Evolutionary conservation across 2,329 filamentous ascomycete genomes (phyloP), one percentile per base, ranked within the genome.

Genomic region (Sporothrix schenckii): DNA sequence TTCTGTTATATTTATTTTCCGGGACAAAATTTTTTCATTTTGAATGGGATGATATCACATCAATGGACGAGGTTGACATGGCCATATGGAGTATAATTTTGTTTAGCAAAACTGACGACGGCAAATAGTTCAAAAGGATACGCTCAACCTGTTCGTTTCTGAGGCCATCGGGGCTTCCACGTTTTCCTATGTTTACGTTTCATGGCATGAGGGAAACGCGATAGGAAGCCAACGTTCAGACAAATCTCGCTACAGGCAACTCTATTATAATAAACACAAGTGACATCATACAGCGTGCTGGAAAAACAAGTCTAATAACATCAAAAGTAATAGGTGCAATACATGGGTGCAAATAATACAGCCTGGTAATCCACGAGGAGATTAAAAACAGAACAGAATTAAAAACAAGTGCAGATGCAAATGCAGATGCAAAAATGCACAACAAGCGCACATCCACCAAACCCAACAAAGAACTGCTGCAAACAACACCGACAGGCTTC

Each of bases 221-320:
- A 50, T 50, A 21, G 49, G 49, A 50, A 50, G 19, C 49, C 3
- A n/a, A n/a, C 5, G 49, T 50, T 21, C 19, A 50, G 2, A n/a
- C 49, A n/a, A 19, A 50, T 10, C 19, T 50, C 19, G 19, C 19
- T 9, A 50, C 49, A 2, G n/a, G 3, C 49, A 19, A 50, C 16
- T 50, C 4, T 49, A 49, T 49, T 3, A n/a, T 9, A 7, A 50
- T 21, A 21, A 50, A 50, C 4, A n/a, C 16, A 50, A n/a, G 21
- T 50, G 49, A 10, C 49, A 50, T 49, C 44, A 49, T 49, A 16
- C 44, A 5, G 27, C 27, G 27, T 30, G 27, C 4, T 30, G 27
- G 3, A 30, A 44, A 44, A 44, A 44, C 60, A 34, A 50, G 44
- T 65, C 61, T 65, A 49, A 63, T 63, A 63, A n/a, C 24, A 50